Evolutionary conservation across 257 asterid species (phyloP).

Genomic region (Scutellaria galericulata): DNA sequence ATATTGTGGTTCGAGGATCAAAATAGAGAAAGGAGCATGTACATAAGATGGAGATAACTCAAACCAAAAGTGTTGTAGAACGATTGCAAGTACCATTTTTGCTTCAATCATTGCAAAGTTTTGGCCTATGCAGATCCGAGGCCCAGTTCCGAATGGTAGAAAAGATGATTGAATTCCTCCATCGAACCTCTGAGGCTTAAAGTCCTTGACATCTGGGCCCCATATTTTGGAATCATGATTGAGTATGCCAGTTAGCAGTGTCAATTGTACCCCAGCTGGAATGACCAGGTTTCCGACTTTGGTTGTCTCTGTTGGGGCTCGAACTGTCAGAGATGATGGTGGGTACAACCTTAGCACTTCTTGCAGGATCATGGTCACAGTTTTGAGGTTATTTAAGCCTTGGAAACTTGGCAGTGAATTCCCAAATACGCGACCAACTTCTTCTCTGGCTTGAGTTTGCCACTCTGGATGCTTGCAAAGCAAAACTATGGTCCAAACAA

Average conservation of each 20-base stretch:
- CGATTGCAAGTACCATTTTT: constrained; percentile 31
- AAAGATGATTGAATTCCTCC: constrained; percentile 36
- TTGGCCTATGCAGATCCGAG: constrained; percentile 41
- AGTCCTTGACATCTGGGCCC: constrained; percentile 42
- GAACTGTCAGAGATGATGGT: constrained; percentile 18
- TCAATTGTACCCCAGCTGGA: constrained; percentile 34
- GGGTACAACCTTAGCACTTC: constrained; percentile 44
- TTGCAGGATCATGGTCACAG: constrained; percentile 42
- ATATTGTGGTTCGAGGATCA: constrained; percentile 39
- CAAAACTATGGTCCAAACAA: constrained; percentile 43
- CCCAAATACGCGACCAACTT: constrained; percentile 35
- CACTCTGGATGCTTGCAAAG: constrained; percentile 43
- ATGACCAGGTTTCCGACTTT: constrained; percentile 15
- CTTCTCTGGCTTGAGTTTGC: constrained; percentile 50
- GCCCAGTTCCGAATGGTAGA: constrained; percentile 42
- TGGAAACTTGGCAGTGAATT: constrained; percentile 32
- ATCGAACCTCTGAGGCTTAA: constrained; percentile 43
- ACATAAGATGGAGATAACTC: constrained; percentile 40
- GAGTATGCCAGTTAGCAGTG: constrained; percentile 23
- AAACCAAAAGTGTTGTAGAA: constrained; percentile 32
- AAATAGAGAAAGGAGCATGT: constrained; percentile 36
- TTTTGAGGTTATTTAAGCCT: constrained; percentile 42
- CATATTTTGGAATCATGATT: constrained; percentile 39
- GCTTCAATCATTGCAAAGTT: constrained; percentile 37
- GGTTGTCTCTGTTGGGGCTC: constrained; percentile 10